Evolutionary conservation across 140 eudicot genomes (phyloP).

Genomic region (Cichorium intybus): DNA sequence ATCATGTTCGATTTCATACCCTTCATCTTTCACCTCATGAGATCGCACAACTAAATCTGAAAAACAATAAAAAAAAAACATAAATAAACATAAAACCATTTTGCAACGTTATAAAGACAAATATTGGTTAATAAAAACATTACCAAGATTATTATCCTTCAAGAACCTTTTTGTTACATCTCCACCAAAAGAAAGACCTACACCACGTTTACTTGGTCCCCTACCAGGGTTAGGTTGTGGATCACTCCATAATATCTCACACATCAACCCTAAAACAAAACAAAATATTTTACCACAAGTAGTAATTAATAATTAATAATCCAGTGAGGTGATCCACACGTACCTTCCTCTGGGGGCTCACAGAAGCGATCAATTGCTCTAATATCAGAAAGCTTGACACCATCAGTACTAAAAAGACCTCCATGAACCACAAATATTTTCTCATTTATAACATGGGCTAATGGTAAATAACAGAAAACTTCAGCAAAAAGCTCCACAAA

Average conservation of each 20-base stretch:
- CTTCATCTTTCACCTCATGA: conserved; percentile 99
- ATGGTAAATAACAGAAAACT: conserved; percentile 92
- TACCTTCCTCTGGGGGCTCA: conserved; percentile 99
- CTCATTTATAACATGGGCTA: conserved; percentile 89
- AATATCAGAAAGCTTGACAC: conserved; percentile 95
- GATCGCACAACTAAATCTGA: conserved; percentile 93
- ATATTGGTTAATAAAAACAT: background rate
- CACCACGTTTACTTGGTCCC: conserved; percentile 99
- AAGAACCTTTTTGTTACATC: conserved; percentile 92
- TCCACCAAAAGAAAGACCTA: conserved; percentile 93
- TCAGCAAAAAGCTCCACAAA: conserved; percentile 98
- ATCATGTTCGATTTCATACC: conserved; percentile 93
- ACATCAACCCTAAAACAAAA: conserved; percentile 77
- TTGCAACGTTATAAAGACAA: background rate
- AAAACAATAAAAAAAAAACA: conserved; percentile 9
- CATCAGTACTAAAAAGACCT: conserved; percentile 97
- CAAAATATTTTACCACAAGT: too few species aligned
- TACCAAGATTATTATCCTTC: conserved; percentile 89
- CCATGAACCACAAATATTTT: conserved; percentile 97
- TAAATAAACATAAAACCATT: background rate
- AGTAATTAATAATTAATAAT: background rate
- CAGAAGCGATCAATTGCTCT: conserved; percentile 88
- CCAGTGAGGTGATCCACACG: background rate
- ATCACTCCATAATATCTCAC: conserved; percentile 99
- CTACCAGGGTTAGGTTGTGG: conserved; percentile 96